Percentiles rank a stretch among this genome's conserved stretches.
These are phyloP conservation scores for Auriscalpium microsporum DNA, from an alignment of 768 basidiomycete genomes.

Conservation along the genomic window DNA sequence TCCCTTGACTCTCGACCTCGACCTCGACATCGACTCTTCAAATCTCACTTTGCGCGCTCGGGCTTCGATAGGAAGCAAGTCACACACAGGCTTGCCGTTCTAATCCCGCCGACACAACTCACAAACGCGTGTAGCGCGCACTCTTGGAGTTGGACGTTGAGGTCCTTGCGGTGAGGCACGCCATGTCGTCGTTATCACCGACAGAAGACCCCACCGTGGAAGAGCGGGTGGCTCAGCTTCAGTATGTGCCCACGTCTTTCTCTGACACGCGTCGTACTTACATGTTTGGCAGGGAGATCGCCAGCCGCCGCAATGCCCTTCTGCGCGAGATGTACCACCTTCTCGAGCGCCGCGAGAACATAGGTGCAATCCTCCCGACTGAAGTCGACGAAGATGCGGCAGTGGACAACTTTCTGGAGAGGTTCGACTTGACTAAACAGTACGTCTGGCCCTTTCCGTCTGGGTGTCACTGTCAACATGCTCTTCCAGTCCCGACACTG, in stretches of 20 bases:
- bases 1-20: too few relatives aligned
- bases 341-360: slow-evolving; percentile 43
- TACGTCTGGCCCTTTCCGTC: slow-evolving; percentile 24
- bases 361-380: slow-evolving; percentile 33
- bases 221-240: slow-evolving; percentile 11
- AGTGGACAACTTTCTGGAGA: slow-evolving; percentile 44
- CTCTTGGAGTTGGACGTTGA: too few relatives aligned
- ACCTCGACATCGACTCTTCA: too few relatives aligned
- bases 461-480: slow-evolving; percentile 3
- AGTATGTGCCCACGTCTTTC: background rate
- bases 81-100: too few relatives aligned
- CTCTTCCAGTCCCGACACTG: slow-evolving; percentile 26
- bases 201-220: background rate
- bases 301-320: slow-evolving; percentile 58
- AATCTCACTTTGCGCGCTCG: too few relatives aligned
- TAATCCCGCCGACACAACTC: too few relatives aligned
- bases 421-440: slow-evolving; percentile 47
- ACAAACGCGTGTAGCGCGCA: too few relatives aligned
- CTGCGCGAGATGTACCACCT: slow-evolving; percentile 65
- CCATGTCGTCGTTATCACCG: too few relatives aligned
- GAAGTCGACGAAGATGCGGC: slow-evolving; percentile 32
- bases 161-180: too few relatives aligned
- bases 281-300: slow-evolving; percentile 40
- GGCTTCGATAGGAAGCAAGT: too few relatives aligned
- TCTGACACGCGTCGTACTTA: background rate